Base-by-base conservation (phyloP, 1,284 basidiomycete species). In the Ustilago cynodontis region DNA sequence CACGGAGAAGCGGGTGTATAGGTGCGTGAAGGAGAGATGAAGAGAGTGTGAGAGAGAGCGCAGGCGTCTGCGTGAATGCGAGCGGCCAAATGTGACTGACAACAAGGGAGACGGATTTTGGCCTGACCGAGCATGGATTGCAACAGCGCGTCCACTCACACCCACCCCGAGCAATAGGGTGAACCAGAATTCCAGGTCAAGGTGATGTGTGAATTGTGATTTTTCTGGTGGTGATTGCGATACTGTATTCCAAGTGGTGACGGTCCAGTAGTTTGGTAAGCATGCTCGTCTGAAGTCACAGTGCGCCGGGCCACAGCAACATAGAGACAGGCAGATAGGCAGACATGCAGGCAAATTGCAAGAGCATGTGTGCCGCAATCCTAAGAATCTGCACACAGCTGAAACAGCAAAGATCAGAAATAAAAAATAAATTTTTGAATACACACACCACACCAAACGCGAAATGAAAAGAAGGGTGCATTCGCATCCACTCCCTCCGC, bases 321-420 rank as follows among this genome's bases (percentile, higher is more conserved):
- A 11, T 33, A 5, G 11, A 33, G 37, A 16, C 37, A 39, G n/a
- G n/a, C n/a, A n/a, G n/a, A n/a, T n/a, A n/a, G n/a, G 37, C 37
- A n/a, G 37, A 39, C 6, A 16, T 39, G 37, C 37, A 13, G 7
- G 13, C 7, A 18, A 47, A 31, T 18, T 9, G 49, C n/a, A 14
- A 37, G 16, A n/a, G 49, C 58, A 60, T 64, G 62, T 58, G 49
- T 26, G 54, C 39, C 58, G 55, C 62, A 58, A 57, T 64, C 55
- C 62, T 56, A 29, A 24, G 10, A 37, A 43, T n/a, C 26, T 28
- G 33, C 24, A 41, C 24, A 41, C 16, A 13, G n/a, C 41, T 33
- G 29, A 58, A 59, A 50, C 33, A 8, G 24, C 22, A 43, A 29
- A 43, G 24, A 56, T 56, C 14, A 33, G 33, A 26, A 41, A 39